phyloP scores from a whole-genome alignment of 176 grass and related monocot species.

The Musa acuminata region DNA sequence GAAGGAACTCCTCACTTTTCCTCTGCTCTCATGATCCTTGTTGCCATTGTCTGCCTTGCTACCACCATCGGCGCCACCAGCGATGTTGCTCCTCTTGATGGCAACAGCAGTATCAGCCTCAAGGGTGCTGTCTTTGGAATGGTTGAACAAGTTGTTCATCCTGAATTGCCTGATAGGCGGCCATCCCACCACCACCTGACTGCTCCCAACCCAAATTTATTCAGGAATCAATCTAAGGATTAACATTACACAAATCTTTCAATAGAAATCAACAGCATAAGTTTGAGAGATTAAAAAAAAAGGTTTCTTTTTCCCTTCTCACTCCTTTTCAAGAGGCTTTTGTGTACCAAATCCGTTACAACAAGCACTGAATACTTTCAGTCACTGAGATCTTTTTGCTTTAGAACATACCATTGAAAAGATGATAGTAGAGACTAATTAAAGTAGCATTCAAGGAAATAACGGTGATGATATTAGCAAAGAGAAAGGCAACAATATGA shows the following conservation, averaged over 20 bases:
- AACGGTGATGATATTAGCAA: too few relatives aligned
- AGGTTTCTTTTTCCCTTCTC: background rate
- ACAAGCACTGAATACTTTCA: background rate
- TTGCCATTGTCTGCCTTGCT: background rate
- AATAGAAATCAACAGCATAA: background rate
- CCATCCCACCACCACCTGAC: constrained; percentile 39
- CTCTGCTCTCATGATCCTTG: constrained; percentile 6
- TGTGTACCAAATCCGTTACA: background rate
- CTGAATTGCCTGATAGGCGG: constrained; percentile 35
- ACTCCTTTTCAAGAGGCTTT: background rate
- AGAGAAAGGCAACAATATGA: too few relatives aligned
- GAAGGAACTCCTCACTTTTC: background rate
- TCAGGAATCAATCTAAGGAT: background rate
- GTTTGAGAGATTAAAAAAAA: background rate
- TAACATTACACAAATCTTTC: background rate
- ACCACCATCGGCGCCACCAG: background rate
- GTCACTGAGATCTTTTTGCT: too few relatives aligned
- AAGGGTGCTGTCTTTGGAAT: constrained; percentile 17
- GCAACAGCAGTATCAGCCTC: background rate
- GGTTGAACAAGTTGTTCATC: constrained; percentile 42
- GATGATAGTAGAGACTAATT: too few relatives aligned
- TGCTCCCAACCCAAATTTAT: constrained; percentile 6
- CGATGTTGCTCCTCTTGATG: constrained; percentile 11
- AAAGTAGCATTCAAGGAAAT: too few relatives aligned
- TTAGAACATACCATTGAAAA: too few relatives aligned